Conservation (phyloP, 2,329 filamentous ascomycete genomes). For the Davidsoniella virescens region DNA sequence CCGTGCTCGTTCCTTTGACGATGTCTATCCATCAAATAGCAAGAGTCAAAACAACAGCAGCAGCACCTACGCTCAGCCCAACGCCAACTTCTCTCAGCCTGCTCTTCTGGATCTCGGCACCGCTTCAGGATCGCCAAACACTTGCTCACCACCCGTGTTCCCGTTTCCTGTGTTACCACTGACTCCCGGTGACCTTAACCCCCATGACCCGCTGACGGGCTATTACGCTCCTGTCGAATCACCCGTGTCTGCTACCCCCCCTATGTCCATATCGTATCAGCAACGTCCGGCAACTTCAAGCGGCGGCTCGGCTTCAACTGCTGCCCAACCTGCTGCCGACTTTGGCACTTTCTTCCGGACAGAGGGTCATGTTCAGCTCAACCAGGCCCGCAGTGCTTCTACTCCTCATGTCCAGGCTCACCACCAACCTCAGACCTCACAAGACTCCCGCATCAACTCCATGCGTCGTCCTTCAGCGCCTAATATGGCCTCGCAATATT, state of each 20-base stretch:
- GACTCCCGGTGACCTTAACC: conserved; percentile 9
- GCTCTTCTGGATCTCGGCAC: conserved; percentile 2
- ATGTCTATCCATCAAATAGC: conserved; percentile 25
- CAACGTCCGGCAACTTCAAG: neutral
- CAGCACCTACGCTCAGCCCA: neutral
- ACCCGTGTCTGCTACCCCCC: neutral
- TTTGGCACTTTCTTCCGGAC: too few relatives aligned
- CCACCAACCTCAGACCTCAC: too few relatives aligned
- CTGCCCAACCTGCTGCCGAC: too few relatives aligned
- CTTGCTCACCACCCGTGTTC: neutral
- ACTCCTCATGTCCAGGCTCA: too few relatives aligned
- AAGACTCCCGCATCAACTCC: too few relatives aligned
- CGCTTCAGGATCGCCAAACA: too few relatives aligned
- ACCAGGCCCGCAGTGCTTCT: too few relatives aligned
- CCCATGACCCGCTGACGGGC: conserved; percentile 7
- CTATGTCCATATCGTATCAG: too few relatives aligned
- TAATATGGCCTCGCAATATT: too few relatives aligned
- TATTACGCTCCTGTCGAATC: conserved; percentile 4
- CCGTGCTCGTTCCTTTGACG: conserved; percentile 22
- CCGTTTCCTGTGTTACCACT: conserved; percentile 7
- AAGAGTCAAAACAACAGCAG: conserved; percentile 14
- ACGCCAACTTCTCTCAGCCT: neutral
- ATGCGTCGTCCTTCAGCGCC: too few relatives aligned
- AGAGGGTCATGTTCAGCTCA: too few relatives aligned
- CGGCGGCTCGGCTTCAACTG: neutral